A percentile compares a stretch with the other conserved stretches of the same genome.
Evolutionary conservation across 2,329 filamentous ascomycete species (phyloP).

Genomic region (Neopestalotiopsis sp.): DNA sequence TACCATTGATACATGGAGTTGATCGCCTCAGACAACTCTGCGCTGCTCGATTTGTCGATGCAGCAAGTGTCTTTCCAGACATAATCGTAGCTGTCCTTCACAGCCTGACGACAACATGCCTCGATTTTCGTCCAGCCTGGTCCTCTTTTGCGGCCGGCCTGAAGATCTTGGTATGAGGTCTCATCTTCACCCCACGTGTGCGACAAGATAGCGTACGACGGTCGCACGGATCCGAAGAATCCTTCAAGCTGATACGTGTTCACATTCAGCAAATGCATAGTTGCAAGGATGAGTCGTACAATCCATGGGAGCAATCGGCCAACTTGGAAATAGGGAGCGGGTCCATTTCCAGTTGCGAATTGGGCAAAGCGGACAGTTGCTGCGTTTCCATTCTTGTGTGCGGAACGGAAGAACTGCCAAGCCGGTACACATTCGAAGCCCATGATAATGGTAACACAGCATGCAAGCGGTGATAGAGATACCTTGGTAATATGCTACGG

Average conservation of each 20-base stretch:
- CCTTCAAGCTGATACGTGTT: neutral
- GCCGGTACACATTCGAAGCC: too few relatives aligned
- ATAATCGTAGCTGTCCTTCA: neutral
- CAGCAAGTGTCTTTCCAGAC: constrained; percentile 29
- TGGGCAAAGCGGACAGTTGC: too few relatives aligned
- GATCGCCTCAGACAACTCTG: constrained; percentile 27
- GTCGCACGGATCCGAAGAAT: neutral
- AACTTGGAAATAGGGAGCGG: too few relatives aligned
- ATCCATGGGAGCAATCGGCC: too few relatives aligned
- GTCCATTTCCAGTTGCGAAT: too few relatives aligned
- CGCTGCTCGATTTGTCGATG: constrained; percentile 27
- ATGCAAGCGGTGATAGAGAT: too few relatives aligned
- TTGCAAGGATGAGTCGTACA: neutral
- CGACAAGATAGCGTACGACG: constrained; percentile 39
- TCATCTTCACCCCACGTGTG: constrained; percentile 40
- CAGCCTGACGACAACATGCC: constrained; percentile 11
- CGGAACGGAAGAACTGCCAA: too few relatives aligned
- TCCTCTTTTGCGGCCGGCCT: neutral
- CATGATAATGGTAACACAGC: too few relatives aligned
- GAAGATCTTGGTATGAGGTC: constrained; percentile 32
- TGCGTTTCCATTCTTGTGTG: too few relatives aligned
- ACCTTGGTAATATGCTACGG: too few relatives aligned
- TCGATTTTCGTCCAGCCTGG: constrained; percentile 19
- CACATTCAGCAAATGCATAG: constrained; percentile 3
- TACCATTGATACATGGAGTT: constrained; percentile 28